phyloP scores from a whole-genome alignment of 2,329 filamentous ascomycete genomes.

The Juglanconis juglandina region DNA sequence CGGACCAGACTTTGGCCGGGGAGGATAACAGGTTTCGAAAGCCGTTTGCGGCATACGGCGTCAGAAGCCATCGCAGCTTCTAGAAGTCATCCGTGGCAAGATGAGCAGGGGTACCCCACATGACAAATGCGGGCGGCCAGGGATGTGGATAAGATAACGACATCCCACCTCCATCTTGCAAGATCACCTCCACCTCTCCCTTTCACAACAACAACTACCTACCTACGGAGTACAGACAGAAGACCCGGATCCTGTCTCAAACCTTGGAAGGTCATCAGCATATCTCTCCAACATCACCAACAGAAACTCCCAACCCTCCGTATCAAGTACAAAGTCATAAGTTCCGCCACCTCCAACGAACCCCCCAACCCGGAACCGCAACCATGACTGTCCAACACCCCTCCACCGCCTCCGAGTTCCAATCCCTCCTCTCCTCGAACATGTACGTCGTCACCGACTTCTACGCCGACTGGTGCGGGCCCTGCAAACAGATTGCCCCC shows the following conservation, averaged over 20 bases:
- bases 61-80: constrained; percentile 2
- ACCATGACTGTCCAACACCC: constrained; percentile 33
- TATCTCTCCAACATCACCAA: too few relatives aligned
- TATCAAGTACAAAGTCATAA: not conserved
- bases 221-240: not conserved
- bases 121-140: not conserved
- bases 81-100: not conserved
- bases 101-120: not conserved
- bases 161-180: constrained; percentile 1
- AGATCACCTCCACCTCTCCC: not conserved
- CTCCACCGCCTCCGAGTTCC: constrained; percentile 43
- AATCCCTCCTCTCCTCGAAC: constrained; percentile 43
- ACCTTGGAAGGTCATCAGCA: too few relatives aligned
- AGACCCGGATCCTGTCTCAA: too few relatives aligned
- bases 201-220: not conserved
- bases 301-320: not conserved
- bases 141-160: constrained; percentile 14
- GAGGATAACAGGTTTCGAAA: too few relatives aligned
- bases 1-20: too few relatives aligned
- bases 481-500: constrained; percentile 59
- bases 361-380: not conserved
- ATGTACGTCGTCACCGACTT: constrained; percentile 56
- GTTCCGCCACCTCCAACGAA: not conserved
- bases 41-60: not conserved
- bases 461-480: constrained; percentile 58